phyloP scores from a whole-genome alignment of 192 early-diverging fungal genomes.

The Mortierella hygrophila region DNA sequence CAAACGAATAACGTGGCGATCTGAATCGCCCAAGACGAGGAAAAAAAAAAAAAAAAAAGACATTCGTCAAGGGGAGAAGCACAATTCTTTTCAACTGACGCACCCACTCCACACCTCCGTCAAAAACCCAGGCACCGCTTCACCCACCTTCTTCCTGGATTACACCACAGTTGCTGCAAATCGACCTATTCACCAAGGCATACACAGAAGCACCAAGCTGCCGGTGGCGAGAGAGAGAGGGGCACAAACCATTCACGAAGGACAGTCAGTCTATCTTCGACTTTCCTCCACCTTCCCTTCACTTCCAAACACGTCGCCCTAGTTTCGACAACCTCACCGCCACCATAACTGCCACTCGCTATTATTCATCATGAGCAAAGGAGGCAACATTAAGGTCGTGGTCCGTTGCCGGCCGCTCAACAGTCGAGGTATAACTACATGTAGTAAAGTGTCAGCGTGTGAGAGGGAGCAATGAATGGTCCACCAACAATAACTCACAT shows the following conservation, averaged over 20 bases:
- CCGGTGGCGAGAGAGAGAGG: not conserved
- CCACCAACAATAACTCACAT: not conserved
- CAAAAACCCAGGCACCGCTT: not conserved
- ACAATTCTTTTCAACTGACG: not conserved
- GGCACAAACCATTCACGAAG: not conserved
- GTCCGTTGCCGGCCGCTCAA: slow-evolving; percentile 87
- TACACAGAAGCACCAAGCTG: not conserved
- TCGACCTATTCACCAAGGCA: not conserved
- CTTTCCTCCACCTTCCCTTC: not conserved
- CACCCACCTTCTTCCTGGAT: not conserved
- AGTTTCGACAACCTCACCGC: too few relatives aligned
- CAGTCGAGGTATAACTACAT: slow-evolving; percentile 64
- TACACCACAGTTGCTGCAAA: not conserved
- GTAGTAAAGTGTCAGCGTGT: not conserved
- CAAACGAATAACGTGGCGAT: not conserved
- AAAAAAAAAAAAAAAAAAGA: not conserved
- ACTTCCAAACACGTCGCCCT: not conserved
- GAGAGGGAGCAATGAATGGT: not conserved
- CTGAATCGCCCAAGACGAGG: slow-evolving; percentile 24
- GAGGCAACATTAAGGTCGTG: slow-evolving; percentile 78
- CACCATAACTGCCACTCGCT: not conserved
- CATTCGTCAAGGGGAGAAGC: slow-evolving; percentile 7
- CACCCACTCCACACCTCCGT: not conserved
- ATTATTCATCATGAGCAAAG: slow-evolving; percentile 46
- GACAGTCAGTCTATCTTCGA: not conserved